Evolutionary conservation across 2,329 filamentous ascomycete genomes (phyloP), one percentile per base, ranked within the genome.

Genomic region (Penicillium polonicum): DNA sequence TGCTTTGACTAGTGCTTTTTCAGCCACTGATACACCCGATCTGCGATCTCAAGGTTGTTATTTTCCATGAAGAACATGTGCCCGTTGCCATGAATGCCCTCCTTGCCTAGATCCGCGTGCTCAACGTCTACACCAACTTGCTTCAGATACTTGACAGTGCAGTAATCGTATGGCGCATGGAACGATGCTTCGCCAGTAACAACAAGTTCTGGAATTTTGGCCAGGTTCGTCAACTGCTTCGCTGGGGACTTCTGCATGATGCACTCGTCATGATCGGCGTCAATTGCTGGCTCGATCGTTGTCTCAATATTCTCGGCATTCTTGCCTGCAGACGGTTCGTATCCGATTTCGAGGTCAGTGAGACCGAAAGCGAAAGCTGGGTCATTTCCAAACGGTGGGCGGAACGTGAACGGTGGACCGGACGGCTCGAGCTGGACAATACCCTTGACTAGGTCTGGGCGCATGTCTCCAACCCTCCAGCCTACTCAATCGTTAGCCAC

Each of bases 91-190:
- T 70, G 66, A 1, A 85, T 78, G 0, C 75, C 76, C 1, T 72
- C 55, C 0, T 79, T 68, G 0, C 72, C 76, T 44, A 86, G 71
- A 49, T 76, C 70, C 36, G 83, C 61, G 70, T 77, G 78, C 2
- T 80, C 72, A 1, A 77, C 74, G 21, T 56, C 17, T 1, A 80
- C 75, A 0, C 83, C 83, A 2, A 79, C 82, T 65, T 87, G 83
- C 52, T 69, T 63, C 65, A 87, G 65, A 65, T 81, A 86, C 13
- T 69, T 60, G 2, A 81, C 78, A 0, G 80, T 84, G 36, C 82
- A 83, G 68, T 82, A 80, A 62, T 87, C 85, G 59, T 81, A 86
- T 10, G 73, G 68, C 2, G 74, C 72, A 68, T 86, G 84, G n/a
- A 76, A 79, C 51, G 80, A 82, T 3, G 84, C 79, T 55, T 85